Percentiles rank a stretch among this genome's conserved stretches.
Evolutionary conservation across 2,329 filamentous ascomycete species (phyloP).

Genomic region (Ceratocystis smalleyi): DNA sequence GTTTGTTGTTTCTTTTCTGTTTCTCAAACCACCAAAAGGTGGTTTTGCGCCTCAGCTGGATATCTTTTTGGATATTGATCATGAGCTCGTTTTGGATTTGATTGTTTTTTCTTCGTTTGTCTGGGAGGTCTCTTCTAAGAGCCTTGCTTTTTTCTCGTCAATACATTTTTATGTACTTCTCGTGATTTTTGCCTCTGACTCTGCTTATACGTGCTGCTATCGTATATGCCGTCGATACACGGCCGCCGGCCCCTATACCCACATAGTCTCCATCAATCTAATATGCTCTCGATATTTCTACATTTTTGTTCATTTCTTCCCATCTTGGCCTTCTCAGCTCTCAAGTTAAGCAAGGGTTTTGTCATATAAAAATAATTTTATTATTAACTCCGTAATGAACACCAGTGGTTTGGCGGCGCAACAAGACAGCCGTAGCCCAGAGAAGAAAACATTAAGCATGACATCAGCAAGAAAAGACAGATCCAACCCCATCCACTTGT

Average conservation of each 20-base stretch:
- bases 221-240: not conserved
- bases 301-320: not conserved
- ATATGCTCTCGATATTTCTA: not conserved
- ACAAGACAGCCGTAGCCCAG: not conserved
- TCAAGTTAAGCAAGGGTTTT: not conserved
- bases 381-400: constrained; percentile 3
- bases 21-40: too few relatives aligned
- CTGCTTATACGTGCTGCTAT: not conserved
- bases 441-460: not conserved
- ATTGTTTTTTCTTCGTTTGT: not conserved
- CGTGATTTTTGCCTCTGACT: constrained; percentile 12
- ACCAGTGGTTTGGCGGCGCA: not conserved
- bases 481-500: not conserved
- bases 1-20: not conserved
- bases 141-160: not conserved
- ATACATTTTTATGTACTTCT: constrained; percentile 16
- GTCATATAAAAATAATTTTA: not conserved
- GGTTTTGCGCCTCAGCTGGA: not conserved
- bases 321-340: not conserved
- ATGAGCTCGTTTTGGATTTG: not conserved
- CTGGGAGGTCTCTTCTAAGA: not conserved
- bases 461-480: not conserved
- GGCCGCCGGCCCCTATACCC: not conserved
- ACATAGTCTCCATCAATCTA: not conserved
- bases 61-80: not conserved